Percentiles rank a stretch among this genome's conserved stretches.
phyloP scores from a whole-genome alignment of 2,329 filamentous ascomycete species.

The Penicillium glabrum region DNA sequence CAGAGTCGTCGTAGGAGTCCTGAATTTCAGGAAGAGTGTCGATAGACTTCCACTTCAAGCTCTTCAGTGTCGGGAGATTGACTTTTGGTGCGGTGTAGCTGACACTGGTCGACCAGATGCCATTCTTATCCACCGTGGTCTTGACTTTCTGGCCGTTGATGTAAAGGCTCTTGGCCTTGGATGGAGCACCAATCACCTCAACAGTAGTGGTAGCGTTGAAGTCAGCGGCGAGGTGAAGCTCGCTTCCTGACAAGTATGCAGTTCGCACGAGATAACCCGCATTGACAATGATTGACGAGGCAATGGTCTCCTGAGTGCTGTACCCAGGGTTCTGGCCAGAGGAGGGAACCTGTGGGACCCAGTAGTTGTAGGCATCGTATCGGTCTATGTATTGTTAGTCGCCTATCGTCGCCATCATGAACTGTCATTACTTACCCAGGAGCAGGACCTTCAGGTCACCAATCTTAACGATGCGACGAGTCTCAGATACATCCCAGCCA shows the following conservation, averaged over 20 bases:
- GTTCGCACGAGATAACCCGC: slow-evolving; percentile 45
- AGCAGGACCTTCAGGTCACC: slow-evolving; percentile 56
- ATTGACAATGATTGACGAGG: slow-evolving; percentile 42
- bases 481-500: slow-evolving; percentile 57
- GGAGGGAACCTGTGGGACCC: slow-evolving; percentile 40
- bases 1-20: slow-evolving; percentile 64
- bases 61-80: slow-evolving; percentile 57
- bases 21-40: slow-evolving; percentile 71
- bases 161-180: slow-evolving; percentile 55
- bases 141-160: slow-evolving; percentile 58
- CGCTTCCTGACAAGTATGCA: slow-evolving; percentile 55
- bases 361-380: slow-evolving; percentile 47
- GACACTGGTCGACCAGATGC: slow-evolving; percentile 54
- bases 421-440: slow-evolving; percentile 38
- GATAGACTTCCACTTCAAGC: slow-evolving; percentile 66
- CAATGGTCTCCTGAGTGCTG: slow-evolving; percentile 28
- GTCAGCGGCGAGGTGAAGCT: slow-evolving; percentile 66
- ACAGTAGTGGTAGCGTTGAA: slow-evolving; percentile 68
- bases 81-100: slow-evolving; percentile 53
- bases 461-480: slow-evolving; percentile 42
- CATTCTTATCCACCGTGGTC: slow-evolving; percentile 43
- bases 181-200: slow-evolving; percentile 66
- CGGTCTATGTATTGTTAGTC: slow-evolving; percentile 46
- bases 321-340: slow-evolving; percentile 30
- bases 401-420: background rate